phyloP scores from a whole-genome alignment of 2,329 filamentous ascomycete genomes.

The Arthrobotrys iridis region DNA sequence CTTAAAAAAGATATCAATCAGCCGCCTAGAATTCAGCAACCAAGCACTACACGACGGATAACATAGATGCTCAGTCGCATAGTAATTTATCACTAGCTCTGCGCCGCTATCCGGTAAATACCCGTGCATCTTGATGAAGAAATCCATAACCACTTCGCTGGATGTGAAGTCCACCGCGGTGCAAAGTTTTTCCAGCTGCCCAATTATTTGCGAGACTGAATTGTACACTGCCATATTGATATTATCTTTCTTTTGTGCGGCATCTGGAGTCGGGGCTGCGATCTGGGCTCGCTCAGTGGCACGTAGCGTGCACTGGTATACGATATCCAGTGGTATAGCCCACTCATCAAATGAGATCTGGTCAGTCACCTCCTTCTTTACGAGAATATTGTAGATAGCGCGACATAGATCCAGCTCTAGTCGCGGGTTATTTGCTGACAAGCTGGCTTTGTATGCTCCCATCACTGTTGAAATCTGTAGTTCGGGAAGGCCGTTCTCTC shows the following conservation, averaged over 20 bases:
- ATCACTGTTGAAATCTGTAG: constrained; percentile 58
- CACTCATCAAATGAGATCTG: constrained; percentile 58
- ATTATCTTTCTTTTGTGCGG: constrained; percentile 45
- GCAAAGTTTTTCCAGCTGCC: constrained; percentile 63
- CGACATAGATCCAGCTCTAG: constrained; percentile 60
- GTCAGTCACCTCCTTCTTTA: constrained; percentile 56
- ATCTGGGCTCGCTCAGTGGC: constrained; percentile 48
- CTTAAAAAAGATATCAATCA: constrained; percentile 72
- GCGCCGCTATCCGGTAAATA: constrained; percentile 73
- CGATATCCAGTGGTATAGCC: constrained; percentile 57
- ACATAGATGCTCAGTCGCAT: constrained; percentile 74
- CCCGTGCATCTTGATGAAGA: constrained; percentile 72
- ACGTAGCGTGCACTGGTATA: constrained; percentile 58
- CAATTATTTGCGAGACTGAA: constrained; percentile 65
- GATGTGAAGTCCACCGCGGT: constrained; percentile 68
- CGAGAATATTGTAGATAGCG: constrained; percentile 58
- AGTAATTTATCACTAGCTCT: constrained; percentile 73
- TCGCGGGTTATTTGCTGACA: constrained; percentile 58
- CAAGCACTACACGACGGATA: constrained; percentile 76
- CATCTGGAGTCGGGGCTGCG: constrained; percentile 53
- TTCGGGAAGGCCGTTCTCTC: constrained; percentile 61
- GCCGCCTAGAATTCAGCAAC: constrained; percentile 71
- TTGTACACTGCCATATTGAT: constrained; percentile 45
- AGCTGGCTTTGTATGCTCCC: constrained; percentile 57
- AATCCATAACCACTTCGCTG: constrained; percentile 72